phyloP scores from a whole-genome alignment of 176 grass and related monocot genomes.

The Ananas comosus region DNA sequence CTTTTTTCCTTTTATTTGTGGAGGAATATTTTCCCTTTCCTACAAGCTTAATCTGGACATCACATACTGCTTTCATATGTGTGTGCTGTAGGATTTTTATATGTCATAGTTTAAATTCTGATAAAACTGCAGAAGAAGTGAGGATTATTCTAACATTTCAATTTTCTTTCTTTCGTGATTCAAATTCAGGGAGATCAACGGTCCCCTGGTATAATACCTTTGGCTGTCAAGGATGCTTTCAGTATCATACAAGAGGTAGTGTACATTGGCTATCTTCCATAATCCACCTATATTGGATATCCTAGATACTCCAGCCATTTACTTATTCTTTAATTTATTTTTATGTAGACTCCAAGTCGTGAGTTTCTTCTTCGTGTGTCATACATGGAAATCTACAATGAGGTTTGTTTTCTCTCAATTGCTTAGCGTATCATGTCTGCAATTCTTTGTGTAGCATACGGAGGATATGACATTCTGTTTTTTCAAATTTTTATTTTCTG shows the following conservation, averaged over 20 bases:
- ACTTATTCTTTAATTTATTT: conserved; percentile 11
- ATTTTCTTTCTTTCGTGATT: not conserved
- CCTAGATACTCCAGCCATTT: conserved; percentile 14
- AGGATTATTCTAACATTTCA: too few relatives aligned
- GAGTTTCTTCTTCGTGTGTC: conserved; percentile 98
- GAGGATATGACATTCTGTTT: conserved; percentile 8
- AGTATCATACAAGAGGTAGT: conserved; percentile 98
- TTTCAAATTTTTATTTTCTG: not conserved
- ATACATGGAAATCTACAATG: conserved; percentile 99
- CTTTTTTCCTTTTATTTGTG: not conserved
- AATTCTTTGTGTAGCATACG: conserved; percentile 16
- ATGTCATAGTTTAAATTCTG: not conserved
- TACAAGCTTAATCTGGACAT: not conserved
- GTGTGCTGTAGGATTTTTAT: not conserved
- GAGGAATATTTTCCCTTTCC: not conserved
- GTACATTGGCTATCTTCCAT: conserved; percentile 2
- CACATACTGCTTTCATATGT: not conserved
- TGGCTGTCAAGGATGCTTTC: conserved; percentile 99
- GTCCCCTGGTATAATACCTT: conserved; percentile 99
- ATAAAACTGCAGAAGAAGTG: too few relatives aligned
- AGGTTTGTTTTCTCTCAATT: conserved; percentile 41
- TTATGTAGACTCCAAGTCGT: conserved; percentile 66
- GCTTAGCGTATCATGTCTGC: conserved; percentile 1
- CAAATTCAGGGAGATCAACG: conserved; percentile 87
- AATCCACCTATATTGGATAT: not conserved